phyloP scores from a whole-genome alignment of 73 alveolate genomes.

The Paramecium biaurelia region DNA sequence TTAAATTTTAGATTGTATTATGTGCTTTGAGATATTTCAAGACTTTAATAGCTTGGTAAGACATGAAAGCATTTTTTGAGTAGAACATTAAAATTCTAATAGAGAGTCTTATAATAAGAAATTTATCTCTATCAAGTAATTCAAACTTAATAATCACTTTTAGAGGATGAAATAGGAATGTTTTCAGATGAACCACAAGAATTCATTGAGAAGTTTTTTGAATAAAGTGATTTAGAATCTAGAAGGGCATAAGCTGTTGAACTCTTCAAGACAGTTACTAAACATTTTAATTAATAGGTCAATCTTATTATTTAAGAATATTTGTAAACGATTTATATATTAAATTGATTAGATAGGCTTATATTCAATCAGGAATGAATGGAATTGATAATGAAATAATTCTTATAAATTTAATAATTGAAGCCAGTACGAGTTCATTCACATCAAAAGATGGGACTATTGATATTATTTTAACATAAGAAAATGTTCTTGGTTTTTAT shows the following conservation, averaged over 20 bases:
- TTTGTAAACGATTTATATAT: background rate
- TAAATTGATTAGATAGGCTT: background rate
- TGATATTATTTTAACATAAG: constrained; percentile 20
- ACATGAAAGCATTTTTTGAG: constrained; percentile 34
- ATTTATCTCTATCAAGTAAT: constrained; percentile 48
- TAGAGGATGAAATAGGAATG: background rate
- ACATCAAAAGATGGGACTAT: constrained; percentile 53
- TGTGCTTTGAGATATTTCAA: constrained; percentile 55
- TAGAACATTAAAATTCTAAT: constrained; percentile 4
- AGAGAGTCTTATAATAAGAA: background rate
- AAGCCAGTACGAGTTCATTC: constrained; percentile 41
- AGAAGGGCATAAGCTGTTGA: constrained; percentile 58
- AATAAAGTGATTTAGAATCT: constrained; percentile 37
- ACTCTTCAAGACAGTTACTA: constrained; percentile 42
- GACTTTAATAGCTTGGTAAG: constrained; percentile 40
- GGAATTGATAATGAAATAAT: constrained; percentile 39
- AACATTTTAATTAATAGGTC: background rate
- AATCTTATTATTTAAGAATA: constrained; percentile 3
- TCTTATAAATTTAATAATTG: constrained; percentile 54
- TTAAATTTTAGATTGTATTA: constrained; percentile 25
- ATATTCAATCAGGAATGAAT: constrained; percentile 6
- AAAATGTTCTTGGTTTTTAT: constrained; percentile 19
- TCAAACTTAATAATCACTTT: background rate
- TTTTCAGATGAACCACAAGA: constrained; percentile 54
- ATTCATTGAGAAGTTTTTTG: constrained; percentile 50